A percentile compares a stretch with the other conserved stretches of the same genome.
Conservation (phyloP, 179 eudicot genomes). For the Spinacia oleracea region DNA sequence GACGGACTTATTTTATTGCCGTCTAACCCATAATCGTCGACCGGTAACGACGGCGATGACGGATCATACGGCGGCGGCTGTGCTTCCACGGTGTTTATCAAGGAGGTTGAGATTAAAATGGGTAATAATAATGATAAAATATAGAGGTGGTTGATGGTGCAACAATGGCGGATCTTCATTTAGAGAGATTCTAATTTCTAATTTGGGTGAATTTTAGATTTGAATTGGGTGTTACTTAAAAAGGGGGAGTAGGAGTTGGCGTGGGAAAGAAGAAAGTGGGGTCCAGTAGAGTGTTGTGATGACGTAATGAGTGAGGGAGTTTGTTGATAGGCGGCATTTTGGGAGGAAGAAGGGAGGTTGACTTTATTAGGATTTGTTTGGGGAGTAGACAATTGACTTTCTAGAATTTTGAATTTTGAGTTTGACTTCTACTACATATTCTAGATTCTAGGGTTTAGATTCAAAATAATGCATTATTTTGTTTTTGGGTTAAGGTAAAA, state of each 20-base stretch:
- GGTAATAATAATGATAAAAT: neutral
- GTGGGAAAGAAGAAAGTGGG: conserved; percentile 22
- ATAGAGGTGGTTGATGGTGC: neutral
- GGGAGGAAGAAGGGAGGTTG: neutral
- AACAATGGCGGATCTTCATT: conserved; percentile 4
- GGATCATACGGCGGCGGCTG: conserved; percentile 25
- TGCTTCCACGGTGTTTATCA: conserved; percentile 15
- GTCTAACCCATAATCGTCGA: neutral
- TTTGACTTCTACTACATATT: neutral
- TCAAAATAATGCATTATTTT: neutral
- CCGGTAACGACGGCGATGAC: neutral
- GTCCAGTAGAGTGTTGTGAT: neutral
- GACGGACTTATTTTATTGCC: conserved; percentile 27
- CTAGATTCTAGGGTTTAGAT: neutral
- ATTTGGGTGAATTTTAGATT: neutral
- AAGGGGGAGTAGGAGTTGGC: conserved; percentile 2
- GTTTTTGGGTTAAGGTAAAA: no score
- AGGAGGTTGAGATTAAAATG: neutral
- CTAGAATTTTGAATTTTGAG: neutral
- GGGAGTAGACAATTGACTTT: neutral
- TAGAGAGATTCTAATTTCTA: no score
- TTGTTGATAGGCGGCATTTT: neutral
- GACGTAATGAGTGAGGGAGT: neutral
- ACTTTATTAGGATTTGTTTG: neutral
- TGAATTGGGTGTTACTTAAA: neutral